Evolutionary conservation across 1,139 yeast genomes (phyloP).

Genomic region (Hemisphaericaspora subhashii): DNA sequence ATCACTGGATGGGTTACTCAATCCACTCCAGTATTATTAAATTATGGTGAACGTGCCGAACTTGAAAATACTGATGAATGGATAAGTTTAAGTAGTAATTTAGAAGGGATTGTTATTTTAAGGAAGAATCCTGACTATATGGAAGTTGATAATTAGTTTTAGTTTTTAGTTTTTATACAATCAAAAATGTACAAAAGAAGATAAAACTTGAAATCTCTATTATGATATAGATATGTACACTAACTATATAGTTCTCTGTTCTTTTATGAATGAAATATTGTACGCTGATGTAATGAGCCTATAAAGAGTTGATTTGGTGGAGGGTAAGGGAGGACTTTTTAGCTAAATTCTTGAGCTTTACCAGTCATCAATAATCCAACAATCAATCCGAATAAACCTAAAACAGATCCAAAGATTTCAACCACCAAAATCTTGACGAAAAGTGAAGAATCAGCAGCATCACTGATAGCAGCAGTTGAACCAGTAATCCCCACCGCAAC

Average conservation of each 20-base stretch:
- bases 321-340: slow-evolving; percentile 4
- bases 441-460: slow-evolving; percentile 94
- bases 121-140: slow-evolving; percentile 87
- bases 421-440: slow-evolving; percentile 95
- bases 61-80: slow-evolving; percentile 89
- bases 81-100: slow-evolving; percentile 72
- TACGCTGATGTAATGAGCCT: no score
- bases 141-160: slow-evolving; percentile 54
- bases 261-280: slow-evolving; percentile 2
- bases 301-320: no score
- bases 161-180: background rate
- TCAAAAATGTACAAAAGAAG: background rate
- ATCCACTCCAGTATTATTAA: slow-evolving; percentile 91
- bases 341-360: slow-evolving; percentile 79
- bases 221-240: background rate
- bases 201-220: no score
- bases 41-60: slow-evolving; percentile 96
- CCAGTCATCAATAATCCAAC: slow-evolving; percentile 97
- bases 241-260: background rate
- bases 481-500: slow-evolving; percentile 97
- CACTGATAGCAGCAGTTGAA: slow-evolving; percentile 95
- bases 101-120: slow-evolving; percentile 92
- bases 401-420: slow-evolving; percentile 94
- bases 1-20: slow-evolving; percentile 99
- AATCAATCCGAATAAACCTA: slow-evolving; percentile 92